A percentile compares a stretch with the other conserved stretches of the same genome.
Evolutionary conservation across 73 alveolate genomes (phyloP).

Genomic region (Paramecium sonneborni): DNA sequence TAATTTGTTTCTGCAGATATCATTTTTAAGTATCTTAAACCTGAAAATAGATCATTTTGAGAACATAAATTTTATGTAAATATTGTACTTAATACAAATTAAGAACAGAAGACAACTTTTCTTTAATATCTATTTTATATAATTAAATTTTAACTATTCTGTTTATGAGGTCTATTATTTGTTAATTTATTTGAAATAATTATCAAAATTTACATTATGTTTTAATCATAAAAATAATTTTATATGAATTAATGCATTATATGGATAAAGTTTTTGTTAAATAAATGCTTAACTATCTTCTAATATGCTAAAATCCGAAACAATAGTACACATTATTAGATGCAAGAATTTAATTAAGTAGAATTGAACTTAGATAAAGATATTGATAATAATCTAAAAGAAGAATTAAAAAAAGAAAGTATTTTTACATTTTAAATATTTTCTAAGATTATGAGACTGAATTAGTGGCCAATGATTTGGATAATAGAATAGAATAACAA

Average conservation of each 20-base stretch:
- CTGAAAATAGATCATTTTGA: background rate
- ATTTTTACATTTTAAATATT: background rate
- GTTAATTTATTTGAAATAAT: too few relatives aligned
- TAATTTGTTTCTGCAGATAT: conserved; percentile 30
- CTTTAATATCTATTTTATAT: too few relatives aligned
- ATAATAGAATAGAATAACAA: background rate
- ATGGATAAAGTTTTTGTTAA: background rate
- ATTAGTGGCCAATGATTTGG: background rate
- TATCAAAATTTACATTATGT: too few relatives aligned
- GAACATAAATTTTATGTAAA: background rate
- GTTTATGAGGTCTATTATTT: too few relatives aligned
- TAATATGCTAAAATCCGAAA: background rate
- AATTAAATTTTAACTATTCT: too few relatives aligned
- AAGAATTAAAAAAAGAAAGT: background rate
- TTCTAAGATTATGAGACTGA: background rate
- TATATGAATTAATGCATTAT: background rate
- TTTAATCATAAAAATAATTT: background rate
- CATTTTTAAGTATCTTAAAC: background rate
- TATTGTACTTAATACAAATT: background rate
- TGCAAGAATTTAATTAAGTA: background rate
- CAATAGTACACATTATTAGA: background rate
- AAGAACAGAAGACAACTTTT: too few relatives aligned
- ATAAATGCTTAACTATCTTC: background rate
- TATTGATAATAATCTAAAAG: background rate
- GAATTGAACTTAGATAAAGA: background rate